Base-by-base conservation (phyloP, 2,329 filamentous ascomycete genomes). In the Penicillium sp. region DNA sequence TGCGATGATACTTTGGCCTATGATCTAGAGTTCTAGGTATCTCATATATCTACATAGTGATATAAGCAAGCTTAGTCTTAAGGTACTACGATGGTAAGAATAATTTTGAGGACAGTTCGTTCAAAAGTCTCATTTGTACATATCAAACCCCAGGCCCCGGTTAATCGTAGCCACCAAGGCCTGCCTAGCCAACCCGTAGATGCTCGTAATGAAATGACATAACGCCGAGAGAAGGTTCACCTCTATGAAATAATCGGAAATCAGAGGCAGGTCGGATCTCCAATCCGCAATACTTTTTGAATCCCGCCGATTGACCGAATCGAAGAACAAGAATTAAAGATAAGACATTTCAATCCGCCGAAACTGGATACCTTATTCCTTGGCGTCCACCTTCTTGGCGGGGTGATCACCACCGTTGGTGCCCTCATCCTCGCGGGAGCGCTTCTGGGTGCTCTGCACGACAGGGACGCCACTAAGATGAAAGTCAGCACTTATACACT, bases 301-400 rank as follows among this genome's bases (percentile, higher is more conserved):
- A 58, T 59, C 49, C 57, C 59, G 56, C 57, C 58, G 50, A 62
- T 50, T 54, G 56, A 55, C 54, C 60, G 49, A 56, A 50, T 40
- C 37, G 63, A 49, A 61, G 54, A 57, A 58, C 52, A 62, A 56
- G 54, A 62, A 63, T 43, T 42, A 62, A 60, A 60, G 52, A 46
- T 27, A 47, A 47, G 42, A 33, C 31, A 47, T 48, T 54, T 27
- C 33, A 40, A 41, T 38, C 35, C 17, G 38, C 38, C 6, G 17
- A 40, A 35, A 42, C 10, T 23, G 29, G 53, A 52, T 42, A 21
- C 42, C 57, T 70, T 71, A 76, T 63, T 77, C 73, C 70, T 79
- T 79, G 52, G 69, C 64, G 66, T 81, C 80, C 40, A 78, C 73
- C 69, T 82, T 82, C 73, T 82, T 82, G 25, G 75, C 67, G 21